These are phyloP conservation scores for Solanum medicagineum DNA, from an alignment of 257 asterid species.

Conservation along the genomic window DNA sequence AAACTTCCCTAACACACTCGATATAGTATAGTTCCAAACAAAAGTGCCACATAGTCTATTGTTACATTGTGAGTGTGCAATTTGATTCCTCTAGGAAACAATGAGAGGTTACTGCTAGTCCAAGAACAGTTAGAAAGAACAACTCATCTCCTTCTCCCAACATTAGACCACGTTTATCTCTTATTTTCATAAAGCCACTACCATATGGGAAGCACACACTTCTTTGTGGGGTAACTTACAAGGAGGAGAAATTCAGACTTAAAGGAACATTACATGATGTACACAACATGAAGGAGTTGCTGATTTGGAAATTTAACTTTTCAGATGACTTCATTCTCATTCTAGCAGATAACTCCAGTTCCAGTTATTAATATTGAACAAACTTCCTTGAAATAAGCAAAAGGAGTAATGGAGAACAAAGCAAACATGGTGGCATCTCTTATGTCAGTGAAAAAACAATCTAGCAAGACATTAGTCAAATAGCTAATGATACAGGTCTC, in stretches of 20 bases:
- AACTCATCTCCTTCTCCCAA: neutral
- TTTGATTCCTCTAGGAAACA: neutral
- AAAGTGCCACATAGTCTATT: neutral
- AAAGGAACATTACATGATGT: conserved; percentile 39
- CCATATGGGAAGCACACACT: conserved; percentile 36
- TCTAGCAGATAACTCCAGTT: conserved; percentile 43
- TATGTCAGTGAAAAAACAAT: conserved; percentile 40
- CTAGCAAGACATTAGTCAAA: conserved; percentile 55
- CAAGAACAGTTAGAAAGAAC: conserved; percentile 2
- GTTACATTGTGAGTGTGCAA: conserved; percentile 2
- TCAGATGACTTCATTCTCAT: conserved; percentile 25
- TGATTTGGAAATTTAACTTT: conserved; percentile 13
- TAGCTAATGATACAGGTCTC: conserved; percentile 74
- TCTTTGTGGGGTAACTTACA: conserved; percentile 56
- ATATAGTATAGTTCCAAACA: no score
- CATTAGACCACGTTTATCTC: neutral
- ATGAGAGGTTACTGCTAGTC: neutral
- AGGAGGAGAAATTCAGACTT: conserved; percentile 34
- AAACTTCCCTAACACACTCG: no score
- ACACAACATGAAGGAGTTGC: conserved; percentile 19
- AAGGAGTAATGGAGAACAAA: conserved; percentile 16
- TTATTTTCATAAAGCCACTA: neutral
- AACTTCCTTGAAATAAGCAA: neutral
- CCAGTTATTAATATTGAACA: neutral
- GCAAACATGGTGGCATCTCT: conserved; percentile 35